Base-by-base conservation (phyloP, 108 stramenopile genomes). In the Cyclotella atomus region DNA sequence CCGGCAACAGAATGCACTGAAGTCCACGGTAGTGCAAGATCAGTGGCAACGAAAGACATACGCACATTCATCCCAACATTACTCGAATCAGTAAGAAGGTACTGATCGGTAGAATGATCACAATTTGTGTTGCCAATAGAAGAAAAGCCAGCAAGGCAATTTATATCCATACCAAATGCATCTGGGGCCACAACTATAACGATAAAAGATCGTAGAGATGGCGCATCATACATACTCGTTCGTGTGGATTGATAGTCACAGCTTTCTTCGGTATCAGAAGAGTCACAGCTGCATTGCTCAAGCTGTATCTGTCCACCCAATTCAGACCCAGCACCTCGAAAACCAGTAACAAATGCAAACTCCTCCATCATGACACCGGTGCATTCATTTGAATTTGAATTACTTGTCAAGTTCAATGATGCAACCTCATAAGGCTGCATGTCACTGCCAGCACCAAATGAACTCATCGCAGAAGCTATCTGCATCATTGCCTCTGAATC, bases 11-110 rank as follows among this genome's bases (percentile, higher is more conserved):
- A 74, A 24, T 79, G 70, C 27, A 93, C 69, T 2, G 83, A 46
- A 57, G 95, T 88, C 71, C 96, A 98, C 19, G 98, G 97, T 75
- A 97, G 83, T 0, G 95, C 95, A 20, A 97, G 57, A 63, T 99
- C 98, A 3, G 88, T 80, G 14, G 88, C 73, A 45, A 91, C 38
- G 29, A 99, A 76, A 0, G 92, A 84, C 52, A 98, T 74, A 16
- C 92, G 92, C 59, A 98, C 79, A 59, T 98, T 98, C 17, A 92
- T 72, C 27, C 97, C 86, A 14, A 98, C 83, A 78, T 95, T 93
- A 0, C 36, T 47, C 33, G 19, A 24, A 60, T 21, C 21, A 57
- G 32, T 30, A 28, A 30, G 67, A 68, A 6, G 76, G 57, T 23
- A 9, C 1, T 52, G 12, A 23, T 52, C 21, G 2, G 52, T 21